Base-by-base conservation (phyloP, 495 filamentous ascomycete species). In the Trypethelium eluteriae region DNA sequence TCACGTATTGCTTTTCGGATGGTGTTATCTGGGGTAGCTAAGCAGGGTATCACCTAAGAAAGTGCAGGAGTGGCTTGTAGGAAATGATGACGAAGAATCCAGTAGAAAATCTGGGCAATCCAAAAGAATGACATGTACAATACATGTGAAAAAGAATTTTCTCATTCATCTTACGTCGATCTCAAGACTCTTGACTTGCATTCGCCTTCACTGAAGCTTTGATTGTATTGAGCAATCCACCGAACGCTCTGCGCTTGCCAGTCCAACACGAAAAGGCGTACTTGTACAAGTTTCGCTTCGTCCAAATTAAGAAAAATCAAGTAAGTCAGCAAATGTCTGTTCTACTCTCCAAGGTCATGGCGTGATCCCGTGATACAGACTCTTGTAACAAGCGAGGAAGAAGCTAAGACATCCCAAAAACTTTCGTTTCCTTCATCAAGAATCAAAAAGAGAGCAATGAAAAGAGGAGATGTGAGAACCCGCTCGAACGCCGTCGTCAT, bases 241-340 rank as follows among this genome's bases (percentile, higher is more conserved):
- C 25, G 14, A 59, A 59, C 10, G 53, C 10, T 34, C 36, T 35
- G 53, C 32, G 36, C 32, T 34, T 59, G n/a, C 25, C 2, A 9
- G 32, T 2, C 32, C 32, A 7, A 59, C 32, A 59, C 7, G 7
- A 59, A 36, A 59, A 59, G 25, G 53, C 53, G 7, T 59, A 59
- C 18, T 59, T 6, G 53, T 59, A 59, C 53, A 59, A 59, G 53
- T 36, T 18, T 18, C n/a, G 32, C 7, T 59, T 59, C 53, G 32
- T 36, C 53, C 36, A 59, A 18, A 0, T 18, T 10, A 59, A 53
- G 49, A 18, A 53, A 53, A 53, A 53, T 9, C 5, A 53, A 36
- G 36, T 10, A 9, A 14, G 25, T 16, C 7, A 18, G 10, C 14
- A 53, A 18, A 18, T 6, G 18, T 34, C 53, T 34, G 18, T 36